Evolutionary conservation across 2,329 filamentous ascomycete species (phyloP), one percentile per base, ranked within the genome.

Genomic region (Phialocephala subalpina): DNA sequence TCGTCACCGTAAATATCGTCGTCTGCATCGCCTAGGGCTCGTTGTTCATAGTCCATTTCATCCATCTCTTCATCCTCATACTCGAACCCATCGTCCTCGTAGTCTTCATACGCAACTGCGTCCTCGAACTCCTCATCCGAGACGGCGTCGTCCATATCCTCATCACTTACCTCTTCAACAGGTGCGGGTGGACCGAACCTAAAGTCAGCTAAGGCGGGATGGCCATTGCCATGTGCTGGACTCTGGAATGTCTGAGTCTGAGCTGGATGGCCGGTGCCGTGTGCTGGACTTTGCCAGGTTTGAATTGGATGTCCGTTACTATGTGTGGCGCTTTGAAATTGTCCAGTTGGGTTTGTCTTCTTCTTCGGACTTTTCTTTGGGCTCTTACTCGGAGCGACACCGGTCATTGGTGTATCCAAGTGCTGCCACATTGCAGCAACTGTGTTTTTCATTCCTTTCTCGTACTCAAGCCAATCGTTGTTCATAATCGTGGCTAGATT

Each of bases 11-110:
- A 4, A 14, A 22, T 25, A 11, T 11, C n/a, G 9, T 49, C 45
- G 6, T 49, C 45, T 22, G n/a, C 20, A 4, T 49, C 22, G 4
- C 45, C 45, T 16, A 53, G 18, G 8, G 49, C 49, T 53, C 49
- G 49, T 33, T 53, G 49, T 53, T 53, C 49, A 12, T 53, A n/a
- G 27, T 53, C 14, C 38, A 42, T 42, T 12, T 53, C 49, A 14
- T 53, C 49, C 49, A 53, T 53, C 12, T 53, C 22, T 53, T 27
- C 22, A 18, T 53, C 49, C 8, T 12, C 49, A 29, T 53, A 27
- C 6, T 11, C 38, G 12, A 42, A 16, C 38, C 18, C 38, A 42
- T 42, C 22, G 12, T 53, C 49, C 16, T 29, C 25, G 14, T 53
- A 27, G 45, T 49, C 22, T 29, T 33, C 29, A 9, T 33, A 33